Conservation (phyloP, 2,329 filamentous ascomycete genomes). For the Myriosclerotinia scirpicola region DNA sequence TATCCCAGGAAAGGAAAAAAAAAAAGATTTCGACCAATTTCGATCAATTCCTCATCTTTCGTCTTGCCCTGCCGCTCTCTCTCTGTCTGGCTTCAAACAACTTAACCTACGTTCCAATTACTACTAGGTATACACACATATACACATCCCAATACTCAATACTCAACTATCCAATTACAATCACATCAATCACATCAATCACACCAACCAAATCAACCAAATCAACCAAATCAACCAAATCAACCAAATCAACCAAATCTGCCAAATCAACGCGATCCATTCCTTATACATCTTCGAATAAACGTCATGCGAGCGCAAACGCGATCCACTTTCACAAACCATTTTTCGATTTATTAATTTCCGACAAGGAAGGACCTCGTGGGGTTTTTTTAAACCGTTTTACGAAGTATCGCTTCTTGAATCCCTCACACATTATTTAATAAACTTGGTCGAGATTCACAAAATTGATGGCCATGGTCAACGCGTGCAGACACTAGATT, state of each 20-base stretch:
- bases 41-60: constrained; percentile 1
- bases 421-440: no score
- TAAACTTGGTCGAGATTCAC: constrained; percentile 10
- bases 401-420: no score
- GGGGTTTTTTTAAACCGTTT: constrained; percentile 13
- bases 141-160: no score
- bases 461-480: constrained; percentile 20
- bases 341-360: constrained; percentile 22
- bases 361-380: constrained; percentile 25
- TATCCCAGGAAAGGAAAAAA: no score
- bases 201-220: no score
- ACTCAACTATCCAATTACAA: no score
- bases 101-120: not conserved
- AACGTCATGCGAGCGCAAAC: constrained; percentile 21
- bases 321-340: constrained; percentile 18
- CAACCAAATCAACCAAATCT: no score
- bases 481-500: constrained; percentile 20
- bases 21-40: constrained; percentile 7
- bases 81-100: constrained; percentile 12
- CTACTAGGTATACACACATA: not conserved
- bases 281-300: not conserved
- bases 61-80: constrained; percentile 8
- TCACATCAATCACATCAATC: no score
- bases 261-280: no score
- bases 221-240: no score